Evolutionary conservation across 2,329 filamentous ascomycete species (phyloP).

Genomic region (Tolypocladium cylindrosporum): DNA sequence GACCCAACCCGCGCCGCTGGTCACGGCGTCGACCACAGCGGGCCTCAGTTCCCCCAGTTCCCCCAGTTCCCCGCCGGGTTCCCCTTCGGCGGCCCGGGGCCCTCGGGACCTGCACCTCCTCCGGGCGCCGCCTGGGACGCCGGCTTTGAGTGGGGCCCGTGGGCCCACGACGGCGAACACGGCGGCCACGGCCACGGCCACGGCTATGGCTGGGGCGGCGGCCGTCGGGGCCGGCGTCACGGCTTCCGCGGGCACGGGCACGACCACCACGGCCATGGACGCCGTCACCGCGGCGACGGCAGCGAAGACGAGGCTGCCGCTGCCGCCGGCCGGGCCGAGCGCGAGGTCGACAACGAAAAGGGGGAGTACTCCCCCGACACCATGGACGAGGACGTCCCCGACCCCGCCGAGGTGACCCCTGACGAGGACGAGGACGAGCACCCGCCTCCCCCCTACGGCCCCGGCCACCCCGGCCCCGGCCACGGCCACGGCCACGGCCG

Average conservation of each 20-base stretch:
- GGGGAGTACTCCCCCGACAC: slow-evolving; percentile 24
- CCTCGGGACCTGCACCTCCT: slow-evolving; percentile 7
- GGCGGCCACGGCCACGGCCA: slow-evolving; percentile 9
- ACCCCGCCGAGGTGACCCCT: slow-evolving; percentile 20
- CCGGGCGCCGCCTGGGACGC: slow-evolving; percentile 5
- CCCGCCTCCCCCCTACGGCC: slow-evolving; percentile 9
- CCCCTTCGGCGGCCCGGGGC: slow-evolving; percentile 15
- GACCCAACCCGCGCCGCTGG: slow-evolving; percentile 20
- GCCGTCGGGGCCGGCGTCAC: slow-evolving; percentile 4
- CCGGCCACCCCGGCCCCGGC: slow-evolving; percentile 7
- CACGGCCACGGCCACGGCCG: slow-evolving; percentile 9
- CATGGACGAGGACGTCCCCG: slow-evolving; percentile 16
- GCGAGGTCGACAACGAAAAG: slow-evolving; percentile 17
- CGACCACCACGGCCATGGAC: slow-evolving; percentile 4
- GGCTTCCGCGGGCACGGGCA: neutral
- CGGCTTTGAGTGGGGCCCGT: slow-evolving; percentile 14
- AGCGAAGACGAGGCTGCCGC: slow-evolving; percentile 7
- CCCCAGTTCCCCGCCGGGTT: slow-evolving; percentile 20
- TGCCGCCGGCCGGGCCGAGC: slow-evolving; percentile 5
- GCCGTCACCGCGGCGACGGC: slow-evolving; percentile 13
- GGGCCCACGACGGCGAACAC: slow-evolving; percentile 5
- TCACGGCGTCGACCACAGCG: slow-evolving; percentile 27
- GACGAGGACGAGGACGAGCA: slow-evolving; percentile 20
- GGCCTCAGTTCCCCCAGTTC: slow-evolving; percentile 11
- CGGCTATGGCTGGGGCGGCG: slow-evolving; percentile 8